Base-by-base conservation (phyloP, 352 stramenopile genomes). In the Globisporangium alternatum region DNA sequence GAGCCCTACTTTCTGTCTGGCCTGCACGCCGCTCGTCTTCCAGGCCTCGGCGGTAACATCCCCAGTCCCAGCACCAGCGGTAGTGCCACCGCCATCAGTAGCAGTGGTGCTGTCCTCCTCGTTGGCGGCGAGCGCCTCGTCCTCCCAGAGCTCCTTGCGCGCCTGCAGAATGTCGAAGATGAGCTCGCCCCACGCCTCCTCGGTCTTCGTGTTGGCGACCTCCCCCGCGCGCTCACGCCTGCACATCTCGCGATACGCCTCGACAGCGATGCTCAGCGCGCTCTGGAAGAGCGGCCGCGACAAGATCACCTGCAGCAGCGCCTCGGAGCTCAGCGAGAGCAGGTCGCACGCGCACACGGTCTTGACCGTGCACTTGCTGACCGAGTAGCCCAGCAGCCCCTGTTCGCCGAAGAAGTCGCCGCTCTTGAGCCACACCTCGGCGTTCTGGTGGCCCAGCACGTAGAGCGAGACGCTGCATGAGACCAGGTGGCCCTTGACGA, bases 331-430 rank as follows among this genome's bases (percentile, higher is more conserved):
- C 0, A 90, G 66, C 6, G 72, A 72, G 21, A 90, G 75, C 49
- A 90, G 30, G 54, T 90, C 79, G 41, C 79, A 89, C 2, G 74
- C 76, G 30, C 76, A 72, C 13, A 80, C 53, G 5, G 81, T 76
- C 41, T 74, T 70, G 7, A 89, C 70, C 0, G 81, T 80, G 33
- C 75, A 69, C 10, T 53, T 64, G 63, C 77, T 86, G 25, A 84
- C 70, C 0, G 76, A 75, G 21, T 81, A 69, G 0, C 65, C 71
- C 9, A 88, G 60, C 5, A 89, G 58, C 3, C 73, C 78, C 3
- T 71, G 75, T 13, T 86, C 76, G 5, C 79, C 79, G 60, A 89
- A 88, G 59, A 68, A 83, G 48, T 83, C 62, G 1, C 80, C 81
- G 30, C 69, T 76, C 0, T 64, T 72, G 15, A 72, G 69, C 21